Evolutionary conservation across 2,329 filamentous ascomycete genomes (phyloP), one percentile per base, ranked within the genome.

Genomic region (Thermoascus crustaceus): DNA sequence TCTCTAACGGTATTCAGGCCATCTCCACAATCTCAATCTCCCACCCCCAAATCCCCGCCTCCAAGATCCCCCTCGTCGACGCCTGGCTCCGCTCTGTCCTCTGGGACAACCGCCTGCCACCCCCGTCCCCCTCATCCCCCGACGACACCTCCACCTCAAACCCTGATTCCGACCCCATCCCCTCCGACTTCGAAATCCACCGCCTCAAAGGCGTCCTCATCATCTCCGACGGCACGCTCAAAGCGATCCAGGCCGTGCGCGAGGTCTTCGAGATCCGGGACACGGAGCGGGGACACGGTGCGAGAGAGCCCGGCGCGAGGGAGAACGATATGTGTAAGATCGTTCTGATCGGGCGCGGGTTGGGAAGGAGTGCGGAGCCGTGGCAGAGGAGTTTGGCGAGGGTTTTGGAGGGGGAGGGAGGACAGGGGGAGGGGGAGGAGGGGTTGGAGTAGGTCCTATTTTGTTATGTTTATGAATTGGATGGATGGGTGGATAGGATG

Each of bases 201-300:
- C 76, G 91, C 8, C 67, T 86, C 22, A 98, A 98, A 57, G 89
- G 87, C 1, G 76, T 85, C 2, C 60, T 96, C 5, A 67, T 75
- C 0, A 67, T 89, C 11, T 69, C 80, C 36, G 55, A 63, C 23
- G 85, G 85, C 1, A 66, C 68, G 0, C 66, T 78, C 27, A 84
- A 85, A 55, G 76, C 96, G 44, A 71, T 96, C 5, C 91, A 98
- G 58, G 91, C 88, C 2, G 91, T 98, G 1, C 70, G 89, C 35
- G 89, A 95, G 49, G 75, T 96, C 10, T 98, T 96, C 58, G 91
- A 98, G 52, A 82, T 96, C 16, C 75, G 85, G 16, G 86, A 94
- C 46, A 47, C 52, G 9, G 49, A 55, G n/a, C 38, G 44, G 9
- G 38, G 40, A 6, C 44, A 48, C 13, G 53, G 55, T 10, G 39